phyloP scores from a whole-genome alignment of 768 basidiomycete genomes.

The Lentinula detonsa region DNA sequence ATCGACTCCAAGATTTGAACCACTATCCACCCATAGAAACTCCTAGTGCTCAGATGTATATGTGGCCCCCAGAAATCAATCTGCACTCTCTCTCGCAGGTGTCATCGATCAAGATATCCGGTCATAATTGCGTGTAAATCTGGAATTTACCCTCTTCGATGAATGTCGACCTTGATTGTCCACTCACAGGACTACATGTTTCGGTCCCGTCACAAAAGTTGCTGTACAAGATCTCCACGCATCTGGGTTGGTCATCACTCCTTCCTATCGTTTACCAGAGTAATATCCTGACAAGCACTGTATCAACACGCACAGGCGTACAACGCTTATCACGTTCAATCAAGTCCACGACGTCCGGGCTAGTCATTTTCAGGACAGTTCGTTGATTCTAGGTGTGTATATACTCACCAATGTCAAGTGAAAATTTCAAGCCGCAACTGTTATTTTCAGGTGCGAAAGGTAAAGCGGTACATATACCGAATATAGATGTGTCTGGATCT shows the following conservation, averaged over 20 bases:
- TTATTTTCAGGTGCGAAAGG: slow-evolving; percentile 40
- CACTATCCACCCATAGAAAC: not conserved
- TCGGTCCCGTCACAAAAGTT: slow-evolving; percentile 48
- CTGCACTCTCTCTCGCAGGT: slow-evolving; percentile 34
- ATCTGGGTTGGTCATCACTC: slow-evolving; percentile 27
- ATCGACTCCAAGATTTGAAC: not conserved
- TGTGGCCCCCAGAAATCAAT: slow-evolving; percentile 39
- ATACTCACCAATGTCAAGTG: not conserved
- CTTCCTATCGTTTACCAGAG: not conserved
- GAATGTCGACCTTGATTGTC: slow-evolving; percentile 11
- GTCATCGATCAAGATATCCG: slow-evolving; percentile 45
- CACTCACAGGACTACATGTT: slow-evolving; percentile 44
- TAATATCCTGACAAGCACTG: not conserved
- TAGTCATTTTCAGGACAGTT: slow-evolving; percentile 40
- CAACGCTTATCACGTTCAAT: slow-evolving; percentile 29
- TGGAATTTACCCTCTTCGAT: not conserved
- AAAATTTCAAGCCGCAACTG: not conserved
- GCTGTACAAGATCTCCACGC: slow-evolving; percentile 36
- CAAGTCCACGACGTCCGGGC: slow-evolving; percentile 51
- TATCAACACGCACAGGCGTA: slow-evolving; percentile 20
- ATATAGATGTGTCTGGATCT: slow-evolving; percentile 34
- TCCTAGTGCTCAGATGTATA: slow-evolving; percentile 15
- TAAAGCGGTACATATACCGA: slow-evolving; percentile 44
- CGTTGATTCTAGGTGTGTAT: slow-evolving; percentile 47
- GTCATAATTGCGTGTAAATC: slow-evolving; percentile 40